Percentiles rank a stretch among this genome's conserved stretches.
Evolutionary conservation across 78 protist genomes (phyloP).

Genomic region (Capsaspora owczarzaki): DNA sequence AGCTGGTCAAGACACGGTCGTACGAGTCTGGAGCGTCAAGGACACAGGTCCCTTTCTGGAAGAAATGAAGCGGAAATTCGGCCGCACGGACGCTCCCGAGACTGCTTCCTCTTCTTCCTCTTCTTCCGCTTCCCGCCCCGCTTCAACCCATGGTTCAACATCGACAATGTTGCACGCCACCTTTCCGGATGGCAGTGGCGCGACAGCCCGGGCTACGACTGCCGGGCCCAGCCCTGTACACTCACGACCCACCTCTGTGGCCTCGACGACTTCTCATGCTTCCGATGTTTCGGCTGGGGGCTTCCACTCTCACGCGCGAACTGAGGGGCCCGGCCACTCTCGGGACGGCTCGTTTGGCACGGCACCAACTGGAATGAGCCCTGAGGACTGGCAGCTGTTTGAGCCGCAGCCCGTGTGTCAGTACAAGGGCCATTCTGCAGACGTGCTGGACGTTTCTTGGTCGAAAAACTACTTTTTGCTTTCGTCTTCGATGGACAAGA

Average conservation of each 20-base stretch:
- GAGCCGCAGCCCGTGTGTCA: background rate
- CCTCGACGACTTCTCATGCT: background rate
- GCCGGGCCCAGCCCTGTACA: background rate
- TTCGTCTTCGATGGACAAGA: slow-evolving; percentile 48
- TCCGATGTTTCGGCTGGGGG: background rate
- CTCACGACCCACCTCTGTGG: background rate
- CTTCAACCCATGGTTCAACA: too few relatives aligned
- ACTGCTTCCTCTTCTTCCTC: too few relatives aligned
- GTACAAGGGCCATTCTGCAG: slow-evolving; percentile 41
- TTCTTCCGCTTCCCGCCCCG: too few relatives aligned
- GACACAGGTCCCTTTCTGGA: background rate
- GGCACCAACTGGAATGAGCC: too few relatives aligned
- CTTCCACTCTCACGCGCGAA: too few relatives aligned
- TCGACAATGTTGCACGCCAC: too few relatives aligned
- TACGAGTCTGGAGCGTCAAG: slow-evolving; percentile 28
- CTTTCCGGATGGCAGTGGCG: background rate
- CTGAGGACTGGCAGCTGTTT: background rate
- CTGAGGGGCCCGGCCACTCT: background rate
- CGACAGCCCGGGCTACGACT: background rate
- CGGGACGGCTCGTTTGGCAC: background rate
- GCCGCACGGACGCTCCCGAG: background rate
- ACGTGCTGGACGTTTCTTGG: slow-evolving; percentile 48
- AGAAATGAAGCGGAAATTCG: background rate
- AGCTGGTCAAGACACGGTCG: slow-evolving; percentile 36
- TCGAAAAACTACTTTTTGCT: slow-evolving; percentile 21